Evolutionary conservation across 352 stramenopile genomes (phyloP), one percentile per base, ranked within the genome.

Genomic region (Phytophthora chlamydospora): DNA sequence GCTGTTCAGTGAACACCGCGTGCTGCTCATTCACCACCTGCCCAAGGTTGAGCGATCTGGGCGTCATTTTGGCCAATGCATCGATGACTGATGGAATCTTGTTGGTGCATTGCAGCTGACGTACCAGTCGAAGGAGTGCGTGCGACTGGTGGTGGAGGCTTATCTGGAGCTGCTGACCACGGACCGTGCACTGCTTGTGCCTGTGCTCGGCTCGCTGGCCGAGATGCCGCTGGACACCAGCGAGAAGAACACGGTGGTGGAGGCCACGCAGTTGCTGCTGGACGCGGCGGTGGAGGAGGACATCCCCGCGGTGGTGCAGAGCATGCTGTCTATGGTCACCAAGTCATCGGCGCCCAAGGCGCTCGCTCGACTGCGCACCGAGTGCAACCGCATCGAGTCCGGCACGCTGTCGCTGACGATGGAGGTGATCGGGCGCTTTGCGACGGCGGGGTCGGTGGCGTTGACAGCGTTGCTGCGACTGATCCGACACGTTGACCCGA

Each of bases 1-100:
- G 17, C 76, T 91, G 24, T 89, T 88, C 49, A 84, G 71, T 19
- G 78, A 91, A 12, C 83, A 93, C 50, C 83, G 83, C 31, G 80
- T 89, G 57, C 68, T 90, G 21, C 63, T 95, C 13, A 90, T 95
- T 33, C 77, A 95, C 65, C 83, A 95, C 54, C 53, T 95, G 42
- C 73, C 86, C 21, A 91, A 91, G 78, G 84, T 89, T 0, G 48
- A 14, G 34, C 21, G n/a, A 7, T 29, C 6, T 34, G 44, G 31
- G 16, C 1, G 13, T 47, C 12, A 29, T 19, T 4, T 31, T 27
- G 4, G 14, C 6, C 9, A 16, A 39, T 19, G 44, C 19, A 4
- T 51, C 7, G 1, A n/a, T 34, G 13, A 14, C n/a, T 68, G 19
- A 41, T 24, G 6, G 2, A 16, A 6, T 19, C 27, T 38, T 40